Evolutionary conservation across 768 basidiomycete genomes (phyloP).

Genomic region (Russula dissimulans): DNA sequence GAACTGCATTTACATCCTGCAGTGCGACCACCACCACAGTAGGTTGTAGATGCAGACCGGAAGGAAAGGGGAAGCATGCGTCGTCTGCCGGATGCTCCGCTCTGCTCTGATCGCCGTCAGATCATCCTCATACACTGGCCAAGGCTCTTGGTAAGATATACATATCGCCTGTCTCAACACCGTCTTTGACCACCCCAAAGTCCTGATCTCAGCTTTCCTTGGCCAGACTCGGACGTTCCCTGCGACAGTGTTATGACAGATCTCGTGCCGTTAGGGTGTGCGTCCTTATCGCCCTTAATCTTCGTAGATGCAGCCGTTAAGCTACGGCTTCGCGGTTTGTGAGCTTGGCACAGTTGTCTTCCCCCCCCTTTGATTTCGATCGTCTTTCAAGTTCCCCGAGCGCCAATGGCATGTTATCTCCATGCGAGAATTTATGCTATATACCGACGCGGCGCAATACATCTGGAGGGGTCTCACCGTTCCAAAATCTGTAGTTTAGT

Average conservation of each 20-base stretch:
- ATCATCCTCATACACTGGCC: too few species aligned
- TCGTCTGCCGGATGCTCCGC: too few species aligned
- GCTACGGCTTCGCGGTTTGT: background rate
- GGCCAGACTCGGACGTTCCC: too few species aligned
- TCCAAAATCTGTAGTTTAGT: background rate
- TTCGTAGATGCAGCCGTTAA: background rate
- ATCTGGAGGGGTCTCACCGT: background rate
- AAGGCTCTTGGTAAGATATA: too few species aligned
- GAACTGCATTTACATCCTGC: background rate
- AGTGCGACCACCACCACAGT: rapidly evolving
- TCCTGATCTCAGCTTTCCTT: too few species aligned
- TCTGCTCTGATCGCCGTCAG: too few species aligned
- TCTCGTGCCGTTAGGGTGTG: background rate
- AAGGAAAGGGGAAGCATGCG: slow-evolving; percentile 1
- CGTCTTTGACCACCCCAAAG: too few species aligned
- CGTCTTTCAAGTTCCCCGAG: too few species aligned
- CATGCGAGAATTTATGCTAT: background rate
- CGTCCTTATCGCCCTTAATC: background rate
- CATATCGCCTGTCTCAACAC: too few species aligned
- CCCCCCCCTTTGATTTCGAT: background rate
- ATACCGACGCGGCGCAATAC: background rate
- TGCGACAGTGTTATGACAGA: too few species aligned
- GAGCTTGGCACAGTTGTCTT: too few species aligned
- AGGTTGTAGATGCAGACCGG: background rate
- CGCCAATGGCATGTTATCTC: background rate